These are phyloP conservation scores for Septoria linicola DNA, from an alignment of 2,329 filamentous ascomycete species.

Conservation along the genomic window DNA sequence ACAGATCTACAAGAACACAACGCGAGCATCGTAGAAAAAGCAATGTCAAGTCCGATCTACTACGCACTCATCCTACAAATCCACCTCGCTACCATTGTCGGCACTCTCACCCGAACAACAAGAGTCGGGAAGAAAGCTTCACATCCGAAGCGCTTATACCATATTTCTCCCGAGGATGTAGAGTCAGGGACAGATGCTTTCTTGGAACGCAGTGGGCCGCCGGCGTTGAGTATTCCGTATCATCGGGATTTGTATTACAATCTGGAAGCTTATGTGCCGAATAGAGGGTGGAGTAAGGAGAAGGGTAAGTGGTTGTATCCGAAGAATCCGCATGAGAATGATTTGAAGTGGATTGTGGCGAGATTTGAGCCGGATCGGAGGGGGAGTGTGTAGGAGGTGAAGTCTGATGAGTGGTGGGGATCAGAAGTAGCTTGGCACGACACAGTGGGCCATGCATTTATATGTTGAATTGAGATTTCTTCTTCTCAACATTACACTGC, in stretches of 20 bases:
- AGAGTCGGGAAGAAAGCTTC: constrained; percentile 18
- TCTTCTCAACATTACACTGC: too few relatives aligned
- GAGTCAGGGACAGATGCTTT: constrained; percentile 52
- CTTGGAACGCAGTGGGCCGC: constrained; percentile 52
- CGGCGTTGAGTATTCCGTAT: constrained; percentile 54
- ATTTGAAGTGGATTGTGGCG: constrained; percentile 37
- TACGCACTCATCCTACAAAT: constrained; percentile 52
- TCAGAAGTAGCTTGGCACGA: too few relatives aligned
- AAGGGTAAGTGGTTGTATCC: constrained; percentile 53
- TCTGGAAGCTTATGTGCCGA: constrained; percentile 58
- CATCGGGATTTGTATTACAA: constrained; percentile 60
- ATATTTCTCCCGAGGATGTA: constrained; percentile 49
- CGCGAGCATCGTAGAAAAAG: constrained; percentile 47
- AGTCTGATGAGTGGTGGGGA: too few relatives aligned
- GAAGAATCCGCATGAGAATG: constrained; percentile 38
- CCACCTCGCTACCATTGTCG: constrained; percentile 50
- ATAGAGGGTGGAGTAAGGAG: constrained; percentile 53
- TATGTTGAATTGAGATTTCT: too few relatives aligned
- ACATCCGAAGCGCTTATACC: constrained; percentile 39
- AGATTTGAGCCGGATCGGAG: constrained; percentile 12
- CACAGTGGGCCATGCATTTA: too few relatives aligned
- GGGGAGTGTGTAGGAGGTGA: constrained; percentile 7
- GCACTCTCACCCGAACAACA: constrained; percentile 46
- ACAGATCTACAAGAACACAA: constrained; percentile 45
- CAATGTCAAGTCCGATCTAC: constrained; percentile 50